Evolutionary conservation across 2,329 filamentous ascomycete genomes (phyloP), one percentile per base, ranked within the genome.

Genomic region (Gnomoniopsis sp.): DNA sequence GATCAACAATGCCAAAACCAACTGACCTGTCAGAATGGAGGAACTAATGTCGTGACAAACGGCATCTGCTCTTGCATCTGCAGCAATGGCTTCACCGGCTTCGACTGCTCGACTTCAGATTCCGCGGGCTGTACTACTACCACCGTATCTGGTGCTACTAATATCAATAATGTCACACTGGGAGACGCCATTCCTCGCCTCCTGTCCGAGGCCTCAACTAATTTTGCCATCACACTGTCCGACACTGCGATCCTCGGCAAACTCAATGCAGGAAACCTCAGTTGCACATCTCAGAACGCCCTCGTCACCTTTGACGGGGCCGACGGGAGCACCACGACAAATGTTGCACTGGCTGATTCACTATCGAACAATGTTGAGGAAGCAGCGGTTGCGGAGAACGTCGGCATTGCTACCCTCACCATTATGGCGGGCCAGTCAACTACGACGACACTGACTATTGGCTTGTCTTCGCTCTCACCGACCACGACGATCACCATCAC

Each of bases 11-110:
- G 91, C 70, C 79, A 84, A 64, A 74, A 77, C 43, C 80, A 81
- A 33, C 74, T 88, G 15, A 80, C 78, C 0, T 97, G 93, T 68
- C 75, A 83, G 54, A 96, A 98, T 64, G 91, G 91, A 11, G 93
- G 93, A 30, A 86, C 87, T 19, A 92, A 87, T 57, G 83, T 93
- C 17, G 73, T 91, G 21, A 84, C 82, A 17, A 78, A 84, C 58
- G 82, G 84, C 3, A 77, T 82, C 21, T 98, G 93, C 74, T 88
- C 88, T 14, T 99, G 93, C 70, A 85, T 97, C 47, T 99, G 93
- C 73, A 86, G 88, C 22, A 92, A 95, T 66, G 91, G 93, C 1
- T 98, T 93, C 70, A 93, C 89, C 0, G 81, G 82, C 15, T 73
- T 75, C 22, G 77, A 81, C 60, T 86, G 83, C 67, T 78, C 77